Evolutionary conservation across 163 green algal genomes (phyloP).

Genomic region (Scenedesmus sp.): DNA sequence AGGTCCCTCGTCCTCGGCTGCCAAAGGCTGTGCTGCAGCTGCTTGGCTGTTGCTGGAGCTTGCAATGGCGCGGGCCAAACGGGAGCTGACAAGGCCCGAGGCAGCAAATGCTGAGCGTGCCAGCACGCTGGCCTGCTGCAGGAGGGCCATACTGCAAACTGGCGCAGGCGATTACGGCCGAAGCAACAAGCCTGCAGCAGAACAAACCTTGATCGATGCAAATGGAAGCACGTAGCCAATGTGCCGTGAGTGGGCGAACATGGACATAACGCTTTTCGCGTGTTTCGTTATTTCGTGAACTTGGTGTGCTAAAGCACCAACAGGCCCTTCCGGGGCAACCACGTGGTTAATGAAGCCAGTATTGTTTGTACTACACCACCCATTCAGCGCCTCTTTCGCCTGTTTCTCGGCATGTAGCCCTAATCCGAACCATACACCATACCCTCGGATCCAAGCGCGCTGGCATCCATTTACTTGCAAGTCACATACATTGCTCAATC

Average conservation of each 20-base stretch:
- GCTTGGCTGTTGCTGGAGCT: slow-evolving; percentile 14
- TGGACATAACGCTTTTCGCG: slow-evolving; percentile 5
- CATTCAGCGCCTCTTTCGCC: background rate
- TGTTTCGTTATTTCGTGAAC: background rate
- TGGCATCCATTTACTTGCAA: background rate
- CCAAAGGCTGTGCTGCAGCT: slow-evolving; percentile 42
- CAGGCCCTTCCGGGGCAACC: background rate
- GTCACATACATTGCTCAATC: background rate
- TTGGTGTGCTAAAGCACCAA: background rate
- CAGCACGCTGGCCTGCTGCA: slow-evolving; percentile 36
- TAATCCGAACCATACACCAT: background rate
- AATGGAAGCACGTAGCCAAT: background rate
- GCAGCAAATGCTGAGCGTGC: slow-evolving; percentile 21
- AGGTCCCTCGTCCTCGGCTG: slow-evolving; percentile 6
- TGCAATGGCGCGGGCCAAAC: background rate
- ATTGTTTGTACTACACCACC: background rate
- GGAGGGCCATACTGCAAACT: slow-evolving; percentile 28
- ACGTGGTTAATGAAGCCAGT: background rate
- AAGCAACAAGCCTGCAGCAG: background rate
- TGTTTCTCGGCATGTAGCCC: background rate
- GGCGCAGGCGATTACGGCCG: background rate
- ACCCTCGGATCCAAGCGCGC: background rate
- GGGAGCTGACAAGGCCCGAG: background rate
- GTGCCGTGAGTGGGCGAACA: background rate
- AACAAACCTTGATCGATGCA: background rate